Percentiles rank a stretch among this genome's conserved stretches.
These are phyloP conservation scores for Coccomyxa subellipsoidea DNA, from an alignment of 163 green algal genomes.

Conservation along the genomic window DNA sequence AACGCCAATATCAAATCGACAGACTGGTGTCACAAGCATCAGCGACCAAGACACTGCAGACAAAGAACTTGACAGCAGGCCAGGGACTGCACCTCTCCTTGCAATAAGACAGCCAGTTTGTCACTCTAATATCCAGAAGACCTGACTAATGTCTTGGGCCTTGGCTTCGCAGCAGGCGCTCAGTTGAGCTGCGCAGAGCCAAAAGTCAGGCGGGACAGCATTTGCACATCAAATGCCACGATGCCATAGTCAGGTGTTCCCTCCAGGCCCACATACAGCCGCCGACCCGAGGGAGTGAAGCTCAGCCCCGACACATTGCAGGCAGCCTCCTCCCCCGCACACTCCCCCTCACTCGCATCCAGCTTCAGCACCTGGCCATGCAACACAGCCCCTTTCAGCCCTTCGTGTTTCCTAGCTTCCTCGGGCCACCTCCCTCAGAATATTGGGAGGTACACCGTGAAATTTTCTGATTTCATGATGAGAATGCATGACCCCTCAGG, in stretches of 20 bases:
- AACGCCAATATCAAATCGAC: too few relatives aligned
- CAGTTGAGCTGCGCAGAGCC: conserved; percentile 9
- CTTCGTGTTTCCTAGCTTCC: not conserved
- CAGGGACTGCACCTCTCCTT: too few relatives aligned
- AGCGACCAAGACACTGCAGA: too few relatives aligned
- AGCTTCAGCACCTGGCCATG: not conserved
- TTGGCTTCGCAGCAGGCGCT: too few relatives aligned
- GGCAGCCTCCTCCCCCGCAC: not conserved
- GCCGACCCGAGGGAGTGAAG: conserved; percentile 20
- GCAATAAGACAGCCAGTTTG: too few relatives aligned
- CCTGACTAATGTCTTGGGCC: too few relatives aligned
- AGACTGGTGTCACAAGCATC: too few relatives aligned
- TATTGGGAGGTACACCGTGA: too few relatives aligned
- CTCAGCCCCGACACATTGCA: conserved; percentile 26
- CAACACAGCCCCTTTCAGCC: not conserved
- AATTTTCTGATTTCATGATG: too few relatives aligned
- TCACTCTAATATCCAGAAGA: too few relatives aligned
- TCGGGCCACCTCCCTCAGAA: not conserved
- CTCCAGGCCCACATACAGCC: conserved; percentile 30
- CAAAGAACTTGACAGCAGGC: too few relatives aligned
- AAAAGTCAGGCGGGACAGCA: conserved; percentile 22
- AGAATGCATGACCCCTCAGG: not conserved
- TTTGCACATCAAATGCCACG: conserved; percentile 24
- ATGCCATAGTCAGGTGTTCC: conserved; percentile 16
- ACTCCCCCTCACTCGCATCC: not conserved